Evolutionary conservation across 2,329 filamentous ascomycete genomes (phyloP).

Genomic region (Zelopaecilomyces penicillatus): DNA sequence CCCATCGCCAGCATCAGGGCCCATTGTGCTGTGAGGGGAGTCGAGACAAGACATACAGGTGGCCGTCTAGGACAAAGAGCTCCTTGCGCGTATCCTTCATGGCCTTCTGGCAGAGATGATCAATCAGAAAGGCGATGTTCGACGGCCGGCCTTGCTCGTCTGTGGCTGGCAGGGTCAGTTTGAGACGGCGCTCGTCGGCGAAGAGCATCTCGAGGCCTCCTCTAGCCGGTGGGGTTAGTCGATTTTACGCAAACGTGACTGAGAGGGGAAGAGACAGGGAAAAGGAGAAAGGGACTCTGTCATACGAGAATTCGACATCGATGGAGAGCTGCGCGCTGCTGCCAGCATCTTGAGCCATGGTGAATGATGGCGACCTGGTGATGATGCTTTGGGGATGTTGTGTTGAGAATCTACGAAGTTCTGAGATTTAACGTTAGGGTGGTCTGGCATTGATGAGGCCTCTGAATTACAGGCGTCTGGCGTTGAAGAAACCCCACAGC

Average conservation of each 20-base stretch:
- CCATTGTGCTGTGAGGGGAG: background rate
- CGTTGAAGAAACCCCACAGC: no score
- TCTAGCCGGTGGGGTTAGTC: slow-evolving; percentile 34
- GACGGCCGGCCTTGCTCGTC: slow-evolving; percentile 51
- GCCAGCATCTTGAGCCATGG: no score
- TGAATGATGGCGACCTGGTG: no score
- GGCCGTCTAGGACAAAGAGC: slow-evolving; percentile 77
- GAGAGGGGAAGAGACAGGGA: slow-evolving; percentile 8
- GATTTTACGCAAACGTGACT: background rate
- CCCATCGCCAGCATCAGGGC: slow-evolving; percentile 1
- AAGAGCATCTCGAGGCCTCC: slow-evolving; percentile 95
- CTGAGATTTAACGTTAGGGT: no score
- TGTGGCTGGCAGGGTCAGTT: slow-evolving; percentile 56
- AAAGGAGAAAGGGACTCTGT: slow-evolving; percentile 9
- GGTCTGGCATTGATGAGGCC: no score
- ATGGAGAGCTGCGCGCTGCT: slow-evolving; percentile 39
- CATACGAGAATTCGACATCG: slow-evolving; percentile 62
- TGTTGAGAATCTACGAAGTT: no score
- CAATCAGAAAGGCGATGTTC: slow-evolving; percentile 68
- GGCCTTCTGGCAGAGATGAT: slow-evolving; percentile 67
- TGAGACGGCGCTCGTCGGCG: slow-evolving; percentile 67
- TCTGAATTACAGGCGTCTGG: no score
- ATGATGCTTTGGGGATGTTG: no score
- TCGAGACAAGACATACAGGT: slow-evolving; percentile 59
- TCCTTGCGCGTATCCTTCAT: slow-evolving; percentile 85